Conservation (phyloP, 2,329 filamentous ascomycete species). For the Aspergillus ochraceus region DNA sequence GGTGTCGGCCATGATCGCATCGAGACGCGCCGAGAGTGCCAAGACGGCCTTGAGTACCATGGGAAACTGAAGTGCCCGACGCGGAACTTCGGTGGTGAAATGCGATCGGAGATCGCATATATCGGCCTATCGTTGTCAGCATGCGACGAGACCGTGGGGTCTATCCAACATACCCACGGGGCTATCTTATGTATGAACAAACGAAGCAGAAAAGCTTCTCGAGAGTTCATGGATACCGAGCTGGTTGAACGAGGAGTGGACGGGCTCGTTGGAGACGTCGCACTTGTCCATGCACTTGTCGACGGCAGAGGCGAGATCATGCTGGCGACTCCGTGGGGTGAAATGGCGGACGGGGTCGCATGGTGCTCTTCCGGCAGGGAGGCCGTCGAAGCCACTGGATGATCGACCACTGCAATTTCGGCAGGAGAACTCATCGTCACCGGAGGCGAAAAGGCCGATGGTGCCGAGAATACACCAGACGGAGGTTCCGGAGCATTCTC, state of each 20-base stretch:
- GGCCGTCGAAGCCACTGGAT: neutral
- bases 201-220: conserved; percentile 36
- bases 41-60: conserved; percentile 51
- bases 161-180: conserved; percentile 28
- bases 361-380: conserved; percentile 8
- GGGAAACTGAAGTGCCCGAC: conserved; percentile 47
- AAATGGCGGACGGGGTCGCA: conserved; percentile 14
- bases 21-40: conserved; percentile 48
- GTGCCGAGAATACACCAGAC: neutral
- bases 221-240: conserved; percentile 19
- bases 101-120: conserved; percentile 37
- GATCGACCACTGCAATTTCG: neutral
- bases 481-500: neutral
- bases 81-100: conserved; percentile 50
- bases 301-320: conserved; percentile 16
- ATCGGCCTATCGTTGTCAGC: conserved; percentile 25
- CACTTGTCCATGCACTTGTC: conserved; percentile 14
- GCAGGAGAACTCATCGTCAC: neutral
- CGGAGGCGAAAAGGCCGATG: neutral
- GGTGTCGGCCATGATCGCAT: conserved; percentile 39
- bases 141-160: neutral
- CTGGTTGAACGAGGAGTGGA: conserved; percentile 12
- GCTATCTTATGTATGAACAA: conserved; percentile 36
- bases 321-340: conserved; percentile 5
- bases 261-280: conserved; percentile 13